Conservation (phyloP, 164 flowering plant species). For the Santalum album region DNA sequence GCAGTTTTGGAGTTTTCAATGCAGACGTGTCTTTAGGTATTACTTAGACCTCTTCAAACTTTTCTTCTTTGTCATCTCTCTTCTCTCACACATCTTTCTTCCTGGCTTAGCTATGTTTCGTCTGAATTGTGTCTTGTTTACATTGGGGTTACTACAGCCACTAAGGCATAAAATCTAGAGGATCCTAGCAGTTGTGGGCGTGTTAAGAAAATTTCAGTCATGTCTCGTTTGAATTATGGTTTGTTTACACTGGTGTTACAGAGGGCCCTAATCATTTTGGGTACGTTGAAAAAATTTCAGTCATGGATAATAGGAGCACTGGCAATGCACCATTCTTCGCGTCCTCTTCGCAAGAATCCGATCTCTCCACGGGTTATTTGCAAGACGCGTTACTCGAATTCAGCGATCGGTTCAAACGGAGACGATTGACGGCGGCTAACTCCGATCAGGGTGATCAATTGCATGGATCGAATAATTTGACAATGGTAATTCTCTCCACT, state of each 20-base stretch:
- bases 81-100: too few relatives aligned
- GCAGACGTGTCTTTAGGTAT: constrained; percentile 49
- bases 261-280: too few relatives aligned
- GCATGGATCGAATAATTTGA: constrained; percentile 5
- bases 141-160: too few relatives aligned
- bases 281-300: constrained; percentile 18
- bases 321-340: constrained; percentile 16
- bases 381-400: constrained; percentile 57
- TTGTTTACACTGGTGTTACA: too few relatives aligned
- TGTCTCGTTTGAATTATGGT: too few relatives aligned
- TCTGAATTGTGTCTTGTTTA: too few relatives aligned
- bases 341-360: constrained; percentile 11
- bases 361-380: constrained; percentile 54
- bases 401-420: constrained; percentile 33
- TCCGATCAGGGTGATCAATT: constrained; percentile 3
- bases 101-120: too few relatives aligned
- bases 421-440: constrained; percentile 21
- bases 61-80: too few relatives aligned
- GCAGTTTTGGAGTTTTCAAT: constrained; percentile 47
- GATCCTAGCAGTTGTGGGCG: too few relatives aligned
- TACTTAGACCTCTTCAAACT: neutral
- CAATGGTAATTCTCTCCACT: constrained; percentile 14
- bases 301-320: constrained; percentile 22
- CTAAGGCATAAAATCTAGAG: too few relatives aligned
- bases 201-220: too few relatives aligned